These are phyloP conservation scores for Gynandropsis gynandra DNA, from an alignment of 345 rosid species.

Conservation along the genomic window DNA sequence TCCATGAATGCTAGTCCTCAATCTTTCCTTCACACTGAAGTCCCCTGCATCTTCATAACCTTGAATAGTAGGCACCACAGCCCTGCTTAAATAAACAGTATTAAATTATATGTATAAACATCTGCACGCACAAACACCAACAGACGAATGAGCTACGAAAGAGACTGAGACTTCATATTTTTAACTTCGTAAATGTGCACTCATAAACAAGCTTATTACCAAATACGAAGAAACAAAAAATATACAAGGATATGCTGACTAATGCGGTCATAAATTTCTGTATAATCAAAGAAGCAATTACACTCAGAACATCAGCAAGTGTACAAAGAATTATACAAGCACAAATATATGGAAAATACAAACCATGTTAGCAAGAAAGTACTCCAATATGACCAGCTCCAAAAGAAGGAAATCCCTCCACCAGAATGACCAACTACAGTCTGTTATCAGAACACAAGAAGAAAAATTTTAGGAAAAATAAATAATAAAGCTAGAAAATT, in stretches of 20 bases:
- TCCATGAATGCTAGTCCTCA: slow-evolving; percentile 61
- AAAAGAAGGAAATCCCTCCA: slow-evolving; percentile 52
- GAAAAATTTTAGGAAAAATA: not conserved
- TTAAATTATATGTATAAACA: slow-evolving; percentile 31
- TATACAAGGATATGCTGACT: no score
- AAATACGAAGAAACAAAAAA: no score
- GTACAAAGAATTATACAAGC: no score
- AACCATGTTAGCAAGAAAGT: slow-evolving; percentile 75
- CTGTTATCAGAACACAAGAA: slow-evolving; percentile 21
- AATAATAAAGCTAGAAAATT: no score
- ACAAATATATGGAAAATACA: no score
- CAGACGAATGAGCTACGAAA: no score
- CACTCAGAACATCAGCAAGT: no score
- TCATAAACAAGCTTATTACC: no score
- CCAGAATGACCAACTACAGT: slow-evolving; percentile 21
- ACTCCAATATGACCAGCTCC: slow-evolving; percentile 83
- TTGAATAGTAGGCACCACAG: slow-evolving; percentile 74
- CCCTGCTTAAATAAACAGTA: slow-evolving; percentile 55
- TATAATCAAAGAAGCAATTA: no score
- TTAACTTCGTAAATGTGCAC: no score
- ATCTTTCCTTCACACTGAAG: slow-evolving; percentile 57
- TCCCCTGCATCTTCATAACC: slow-evolving; percentile 93
- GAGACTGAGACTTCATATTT: no score
- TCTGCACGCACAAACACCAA: slow-evolving; percentile 14
- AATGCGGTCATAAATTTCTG: no score